Evolutionary conservation across 2,329 filamentous ascomycete genomes (phyloP).

Genomic region (Aspergillus clavatus): DNA sequence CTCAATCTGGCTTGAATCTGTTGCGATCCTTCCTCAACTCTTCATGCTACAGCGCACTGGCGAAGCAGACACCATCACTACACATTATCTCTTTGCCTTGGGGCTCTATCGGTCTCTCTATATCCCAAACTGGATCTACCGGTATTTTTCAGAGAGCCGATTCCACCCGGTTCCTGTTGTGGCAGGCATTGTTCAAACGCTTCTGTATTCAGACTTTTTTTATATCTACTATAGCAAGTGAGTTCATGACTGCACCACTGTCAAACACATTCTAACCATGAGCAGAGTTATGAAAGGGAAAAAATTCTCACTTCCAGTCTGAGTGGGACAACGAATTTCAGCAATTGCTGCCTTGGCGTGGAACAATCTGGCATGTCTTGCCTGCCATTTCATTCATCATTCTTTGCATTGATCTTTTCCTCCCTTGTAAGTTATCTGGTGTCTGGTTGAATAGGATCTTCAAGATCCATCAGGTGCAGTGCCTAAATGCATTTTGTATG

Average conservation of each 20-base stretch:
- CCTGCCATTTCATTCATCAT: not conserved
- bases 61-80: constrained; percentile 98
- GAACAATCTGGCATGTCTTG: no score
- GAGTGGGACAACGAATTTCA: constrained; percentile 16
- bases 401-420: not conserved
- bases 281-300: constrained; percentile 70
- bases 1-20: constrained; percentile 95
- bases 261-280: constrained; percentile 4
- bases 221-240: constrained; percentile 98
- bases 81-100: constrained; percentile 92
- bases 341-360: no score
- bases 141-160: constrained; percentile 74
- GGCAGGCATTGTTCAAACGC: constrained; percentile 86
- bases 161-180: constrained; percentile 83
- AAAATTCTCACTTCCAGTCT: constrained; percentile 82
- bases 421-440: not conserved
- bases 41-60: constrained; percentile 98
- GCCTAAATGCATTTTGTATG: not conserved
- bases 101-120: constrained; percentile 89
- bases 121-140: constrained; percentile 97
- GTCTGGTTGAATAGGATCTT: not conserved
- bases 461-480: not conserved
- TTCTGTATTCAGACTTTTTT: constrained; percentile 98
- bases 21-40: constrained; percentile 93
- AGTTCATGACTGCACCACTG: constrained; percentile 25